phyloP scores from a whole-genome alignment of 192 early-diverging fungal species.

The Oehlia diaphana region DNA sequence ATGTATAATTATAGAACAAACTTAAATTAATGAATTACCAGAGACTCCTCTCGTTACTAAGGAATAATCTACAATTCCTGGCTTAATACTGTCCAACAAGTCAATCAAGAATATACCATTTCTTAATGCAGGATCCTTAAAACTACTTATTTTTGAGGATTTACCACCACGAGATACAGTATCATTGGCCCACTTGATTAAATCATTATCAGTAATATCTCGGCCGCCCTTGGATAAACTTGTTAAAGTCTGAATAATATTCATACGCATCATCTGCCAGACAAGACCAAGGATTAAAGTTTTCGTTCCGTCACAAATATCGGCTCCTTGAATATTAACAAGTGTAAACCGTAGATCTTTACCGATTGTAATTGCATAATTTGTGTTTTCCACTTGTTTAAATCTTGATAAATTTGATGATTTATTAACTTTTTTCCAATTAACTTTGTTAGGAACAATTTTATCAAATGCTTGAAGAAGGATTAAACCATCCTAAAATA shows the following conservation, averaged over 20 bases:
- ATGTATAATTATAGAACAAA: background rate
- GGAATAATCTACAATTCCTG: constrained; percentile 87
- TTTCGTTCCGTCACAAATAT: constrained; percentile 89
- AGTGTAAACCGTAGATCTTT: constrained; percentile 86
- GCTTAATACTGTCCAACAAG: constrained; percentile 90
- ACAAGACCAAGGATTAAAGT: constrained; percentile 89
- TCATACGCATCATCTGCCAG: constrained; percentile 99
- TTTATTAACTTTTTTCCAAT: constrained; percentile 91
- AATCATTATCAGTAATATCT: constrained; percentile 89
- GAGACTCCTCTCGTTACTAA: constrained; percentile 71
- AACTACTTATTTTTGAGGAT: constrained; percentile 69
- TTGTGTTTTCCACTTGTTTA: constrained; percentile 98
- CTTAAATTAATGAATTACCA: constrained; percentile 35
- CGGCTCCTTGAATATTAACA: constrained; percentile 93
- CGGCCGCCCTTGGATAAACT: constrained; percentile 77
- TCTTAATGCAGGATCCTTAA: constrained; percentile 80
- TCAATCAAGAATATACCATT: constrained; percentile 87
- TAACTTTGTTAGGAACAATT: constrained; percentile 85
- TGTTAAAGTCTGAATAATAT: constrained; percentile 92
- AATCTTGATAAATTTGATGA: constrained; percentile 78
- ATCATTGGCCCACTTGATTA: constrained; percentile 95
- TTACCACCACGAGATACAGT: constrained; percentile 67
- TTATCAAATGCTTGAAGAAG: constrained; percentile 95
- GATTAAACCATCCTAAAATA: constrained; percentile 76
- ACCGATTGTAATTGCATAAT: constrained; percentile 87